phyloP scores from a whole-genome alignment of 2,329 filamentous ascomycete genomes.

The Fusarium oligoseptatum region DNA sequence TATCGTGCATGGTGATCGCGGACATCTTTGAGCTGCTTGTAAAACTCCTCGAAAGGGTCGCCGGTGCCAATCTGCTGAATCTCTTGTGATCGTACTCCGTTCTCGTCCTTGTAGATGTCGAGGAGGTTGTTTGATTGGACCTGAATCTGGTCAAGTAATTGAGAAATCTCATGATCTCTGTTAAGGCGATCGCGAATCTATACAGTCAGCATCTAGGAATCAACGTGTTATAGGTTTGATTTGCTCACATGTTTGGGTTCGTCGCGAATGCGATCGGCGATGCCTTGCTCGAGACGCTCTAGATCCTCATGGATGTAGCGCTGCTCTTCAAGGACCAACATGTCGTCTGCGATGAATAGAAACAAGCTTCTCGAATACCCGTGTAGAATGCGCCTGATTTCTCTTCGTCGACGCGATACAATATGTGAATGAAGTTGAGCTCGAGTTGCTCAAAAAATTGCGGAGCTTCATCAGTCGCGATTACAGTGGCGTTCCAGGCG shows the following conservation, averaged over 20 bases:
- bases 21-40: conserved; percentile 83
- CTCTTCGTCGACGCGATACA: not conserved
- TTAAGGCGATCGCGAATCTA: conserved; percentile 90
- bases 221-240: not conserved
- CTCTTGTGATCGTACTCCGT: conserved; percentile 80
- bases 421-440: conserved; percentile 27
- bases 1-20: conserved; percentile 92
- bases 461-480: conserved; percentile 45
- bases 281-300: conserved; percentile 93
- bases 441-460: conserved; percentile 44
- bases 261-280: conserved; percentile 88
- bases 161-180: conserved; percentile 90
- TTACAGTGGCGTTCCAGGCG: conserved; percentile 41
- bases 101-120: conserved; percentile 85
- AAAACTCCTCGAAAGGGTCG: conserved; percentile 92
- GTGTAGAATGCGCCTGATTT: not conserved
- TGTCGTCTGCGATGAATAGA: conserved; percentile 47
- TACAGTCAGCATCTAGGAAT: conserved; percentile 33
- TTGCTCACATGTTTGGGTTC: conserved; percentile 85
- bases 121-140: conserved; percentile 85
- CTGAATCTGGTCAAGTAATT: conserved; percentile 89
- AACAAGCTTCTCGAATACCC: too few relatives aligned
- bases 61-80: conserved; percentile 86
- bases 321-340: conserved; percentile 95
- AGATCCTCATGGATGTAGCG: conserved; percentile 95